Evolutionary conservation across 2,329 filamentous ascomycete genomes (phyloP).

Genomic region (Chaetoscypha palmicola): DNA sequence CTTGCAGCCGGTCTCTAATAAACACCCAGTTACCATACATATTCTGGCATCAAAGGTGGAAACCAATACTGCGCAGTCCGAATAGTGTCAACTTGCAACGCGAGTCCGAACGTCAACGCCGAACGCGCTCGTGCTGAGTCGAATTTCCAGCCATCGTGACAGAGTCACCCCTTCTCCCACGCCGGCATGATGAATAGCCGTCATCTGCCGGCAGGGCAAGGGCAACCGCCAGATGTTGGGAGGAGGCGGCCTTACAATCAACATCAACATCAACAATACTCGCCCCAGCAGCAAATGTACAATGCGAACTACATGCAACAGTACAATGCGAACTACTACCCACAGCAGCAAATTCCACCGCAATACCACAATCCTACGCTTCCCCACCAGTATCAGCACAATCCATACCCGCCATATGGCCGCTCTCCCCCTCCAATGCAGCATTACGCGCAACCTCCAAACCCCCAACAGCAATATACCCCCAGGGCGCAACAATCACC

Average conservation of each 20-base stretch:
- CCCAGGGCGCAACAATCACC: constrained; percentile 45
- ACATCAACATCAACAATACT: constrained; percentile 38
- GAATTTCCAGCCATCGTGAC: constrained; percentile 8
- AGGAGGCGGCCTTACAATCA: constrained; percentile 30
- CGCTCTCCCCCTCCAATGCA: constrained; percentile 46
- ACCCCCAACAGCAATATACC: constrained; percentile 21
- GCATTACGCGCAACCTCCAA: constrained; percentile 43
- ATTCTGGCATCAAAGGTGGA: too few relatives aligned
- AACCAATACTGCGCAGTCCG: too few relatives aligned
- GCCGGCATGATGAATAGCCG: constrained; percentile 71
- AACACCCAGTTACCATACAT: too few relatives aligned
- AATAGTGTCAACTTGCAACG: too few relatives aligned
- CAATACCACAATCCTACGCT: constrained; percentile 49
- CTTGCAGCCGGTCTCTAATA: too few relatives aligned
- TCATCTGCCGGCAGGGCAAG: constrained; percentile 75
- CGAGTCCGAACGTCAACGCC: background rate
- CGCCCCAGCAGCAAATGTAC: constrained; percentile 39
- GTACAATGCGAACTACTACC: constrained; percentile 45
- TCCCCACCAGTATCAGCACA: constrained; percentile 39
- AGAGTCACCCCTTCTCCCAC: constrained; percentile 37
- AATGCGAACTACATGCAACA: constrained; percentile 40
- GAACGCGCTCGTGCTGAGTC: constrained; percentile 21
- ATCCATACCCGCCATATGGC: constrained; percentile 35
- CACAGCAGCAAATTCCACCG: constrained; percentile 50
- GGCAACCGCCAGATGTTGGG: constrained; percentile 43